Evolutionary conservation across 129 eudicot species (phyloP).

Genomic region (Mikania micrantha): DNA sequence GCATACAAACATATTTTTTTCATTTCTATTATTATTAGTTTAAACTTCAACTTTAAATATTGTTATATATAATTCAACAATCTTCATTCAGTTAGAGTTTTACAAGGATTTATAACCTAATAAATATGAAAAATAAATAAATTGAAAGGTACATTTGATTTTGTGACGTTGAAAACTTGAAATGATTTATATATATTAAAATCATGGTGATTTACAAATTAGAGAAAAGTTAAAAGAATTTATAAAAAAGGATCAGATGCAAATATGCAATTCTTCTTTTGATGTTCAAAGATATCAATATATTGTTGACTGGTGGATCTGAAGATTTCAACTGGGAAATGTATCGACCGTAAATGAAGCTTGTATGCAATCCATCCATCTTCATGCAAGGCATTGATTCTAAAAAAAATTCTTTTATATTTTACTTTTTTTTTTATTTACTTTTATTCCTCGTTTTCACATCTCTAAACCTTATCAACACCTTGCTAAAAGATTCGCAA

Average conservation of each 20-base stretch:
- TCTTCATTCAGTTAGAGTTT: too few species aligned
- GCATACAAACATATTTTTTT: too few species aligned
- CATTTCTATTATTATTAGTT: too few species aligned
- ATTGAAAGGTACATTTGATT: neutral
- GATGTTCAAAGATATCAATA: slow-evolving; percentile 5
- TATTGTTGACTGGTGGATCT: slow-evolving; percentile 1
- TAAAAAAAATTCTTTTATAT: neutral
- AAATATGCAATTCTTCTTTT: slow-evolving; percentile 10
- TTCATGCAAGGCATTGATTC: slow-evolving; percentile 26
- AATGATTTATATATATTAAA: too few species aligned
- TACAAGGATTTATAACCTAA: too few species aligned
- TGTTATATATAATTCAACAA: too few species aligned
- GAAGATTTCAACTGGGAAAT: neutral
- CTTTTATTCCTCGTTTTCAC: neutral
- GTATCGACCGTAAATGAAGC: slow-evolving; percentile 9
- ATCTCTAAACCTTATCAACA: neutral
- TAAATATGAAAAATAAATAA: too few species aligned
- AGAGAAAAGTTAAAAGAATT: neutral
- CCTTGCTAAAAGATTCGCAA: neutral
- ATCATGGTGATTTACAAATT: neutral
- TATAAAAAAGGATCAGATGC: slow-evolving; percentile 20
- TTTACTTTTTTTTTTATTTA: too few species aligned
- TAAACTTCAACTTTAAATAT: too few species aligned
- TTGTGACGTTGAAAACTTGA: slow-evolving; percentile 6
- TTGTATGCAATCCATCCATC: slow-evolving; percentile 22